These are phyloP conservation scores for Podosphaera aphanis DNA, from an alignment of 2,329 filamentous ascomycete species.

Conservation along the genomic window DNA sequence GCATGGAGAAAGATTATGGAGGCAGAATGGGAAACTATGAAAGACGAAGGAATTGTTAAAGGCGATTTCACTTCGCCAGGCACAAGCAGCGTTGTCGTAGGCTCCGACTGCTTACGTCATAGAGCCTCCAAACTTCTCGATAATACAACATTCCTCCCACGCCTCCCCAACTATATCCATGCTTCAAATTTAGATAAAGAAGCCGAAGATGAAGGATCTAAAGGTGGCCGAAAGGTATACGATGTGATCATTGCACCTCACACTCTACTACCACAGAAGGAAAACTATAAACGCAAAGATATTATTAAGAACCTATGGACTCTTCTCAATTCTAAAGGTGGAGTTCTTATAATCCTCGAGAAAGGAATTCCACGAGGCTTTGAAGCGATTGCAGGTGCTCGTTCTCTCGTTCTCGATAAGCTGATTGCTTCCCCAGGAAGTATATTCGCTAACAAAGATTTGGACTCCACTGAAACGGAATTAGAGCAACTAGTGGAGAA, in stretches of 20 bases:
- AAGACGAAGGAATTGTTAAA: constrained; percentile 22
- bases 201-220: constrained; percentile 24
- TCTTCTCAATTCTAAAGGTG: constrained; percentile 60
- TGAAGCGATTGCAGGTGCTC: constrained; percentile 68
- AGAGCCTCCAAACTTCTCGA: constrained; percentile 57
- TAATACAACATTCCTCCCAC: constrained; percentile 77
- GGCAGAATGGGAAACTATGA: constrained; percentile 59
- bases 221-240: constrained; percentile 47
- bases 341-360: constrained; percentile 68
- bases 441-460: constrained; percentile 18
- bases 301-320: constrained; percentile 78
- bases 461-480: constrained; percentile 10
- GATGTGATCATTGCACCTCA: constrained; percentile 84
- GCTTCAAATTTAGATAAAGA: not conserved
- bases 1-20: constrained; percentile 59
- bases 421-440: constrained; percentile 43
- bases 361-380: constrained; percentile 84
- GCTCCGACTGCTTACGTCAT: constrained; percentile 48
- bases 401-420: constrained; percentile 53
- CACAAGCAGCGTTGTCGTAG: constrained; percentile 60
- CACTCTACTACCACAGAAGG: constrained; percentile 49
- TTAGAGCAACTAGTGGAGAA: constrained; percentile 18
- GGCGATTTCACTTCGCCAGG: constrained; percentile 34
- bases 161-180: constrained; percentile 68
- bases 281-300: constrained; percentile 54